phyloP scores from a whole-genome alignment of 495 filamentous ascomycete genomes.

The Penicillium daleae region DNA sequence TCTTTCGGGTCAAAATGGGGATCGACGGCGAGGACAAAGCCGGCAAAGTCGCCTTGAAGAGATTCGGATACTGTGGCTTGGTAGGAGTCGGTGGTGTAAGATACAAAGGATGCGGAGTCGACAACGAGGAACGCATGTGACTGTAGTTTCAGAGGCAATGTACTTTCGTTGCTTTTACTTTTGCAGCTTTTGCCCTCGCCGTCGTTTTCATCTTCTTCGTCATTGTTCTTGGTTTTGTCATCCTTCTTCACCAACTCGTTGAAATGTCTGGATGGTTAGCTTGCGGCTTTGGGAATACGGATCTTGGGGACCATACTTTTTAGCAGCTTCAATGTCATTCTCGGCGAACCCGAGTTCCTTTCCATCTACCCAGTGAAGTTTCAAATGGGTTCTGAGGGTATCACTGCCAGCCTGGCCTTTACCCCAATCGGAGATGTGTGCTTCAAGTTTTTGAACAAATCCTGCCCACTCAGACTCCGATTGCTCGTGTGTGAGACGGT shows the following conservation, averaged over 20 bases:
- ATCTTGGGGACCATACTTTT: conserved; percentile 17
- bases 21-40: conserved; percentile 37
- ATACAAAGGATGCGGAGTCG: conserved; percentile 10
- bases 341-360: conserved; percentile 30
- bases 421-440: conserved; percentile 33
- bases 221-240: neutral
- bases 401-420: conserved; percentile 29
- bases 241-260: no score
- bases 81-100: neutral
- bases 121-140: neutral
- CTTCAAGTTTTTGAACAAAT: conserved; percentile 31
- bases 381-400: conserved; percentile 28
- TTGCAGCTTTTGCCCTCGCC: no score
- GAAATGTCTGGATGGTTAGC: conserved; percentile 18
- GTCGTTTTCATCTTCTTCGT: neutral
- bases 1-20: conserved; percentile 19
- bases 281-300: neutral
- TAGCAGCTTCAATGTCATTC: conserved; percentile 33
- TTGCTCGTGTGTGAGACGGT: conserved; percentile 35
- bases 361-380: conserved; percentile 41
- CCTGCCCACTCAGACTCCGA: conserved; percentile 32
- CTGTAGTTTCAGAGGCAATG: neutral
- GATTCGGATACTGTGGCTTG: neutral
- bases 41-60: conserved; percentile 23
- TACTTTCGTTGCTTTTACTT: neutral